Conservation (phyloP, 1,284 basidiomycete genomes). For the Sphaerobolus stellatus region DNA sequence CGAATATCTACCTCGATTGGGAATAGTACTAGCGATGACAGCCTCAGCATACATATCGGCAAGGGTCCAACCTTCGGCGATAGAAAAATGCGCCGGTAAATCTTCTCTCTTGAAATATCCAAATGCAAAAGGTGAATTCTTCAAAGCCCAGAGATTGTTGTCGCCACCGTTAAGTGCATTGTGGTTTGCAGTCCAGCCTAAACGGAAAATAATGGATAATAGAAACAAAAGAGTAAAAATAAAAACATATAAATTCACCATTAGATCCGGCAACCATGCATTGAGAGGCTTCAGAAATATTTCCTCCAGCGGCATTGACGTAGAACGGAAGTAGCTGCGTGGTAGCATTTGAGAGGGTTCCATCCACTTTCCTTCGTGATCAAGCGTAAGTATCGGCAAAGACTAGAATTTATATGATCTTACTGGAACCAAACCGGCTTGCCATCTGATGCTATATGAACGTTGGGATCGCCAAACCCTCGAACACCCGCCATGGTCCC, state of each 20-base stretch:
- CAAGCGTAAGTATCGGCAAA: background rate
- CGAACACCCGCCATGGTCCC: constrained; percentile 23
- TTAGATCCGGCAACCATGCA: constrained; percentile 26
- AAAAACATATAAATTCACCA: constrained; percentile 16
- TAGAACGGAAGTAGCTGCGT: constrained; percentile 22
- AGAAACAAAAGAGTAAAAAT: no score
- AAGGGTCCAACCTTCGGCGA: constrained; percentile 24
- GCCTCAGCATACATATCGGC: constrained; percentile 25
- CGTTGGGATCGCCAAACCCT: constrained; percentile 27
- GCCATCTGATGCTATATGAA: constrained; percentile 22
- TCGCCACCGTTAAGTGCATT: constrained; percentile 21
- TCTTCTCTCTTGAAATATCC: constrained; percentile 25
- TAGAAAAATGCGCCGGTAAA: constrained; percentile 22
- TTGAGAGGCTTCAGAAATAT: constrained; percentile 19
- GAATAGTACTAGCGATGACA: no score
- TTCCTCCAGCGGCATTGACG: constrained; percentile 23
- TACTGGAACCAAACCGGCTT: constrained; percentile 19
- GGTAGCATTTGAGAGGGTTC: constrained; percentile 6
- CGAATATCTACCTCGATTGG: no score
- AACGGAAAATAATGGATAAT: background rate
- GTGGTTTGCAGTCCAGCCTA: constrained; percentile 20
- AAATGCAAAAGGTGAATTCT: constrained; percentile 23
- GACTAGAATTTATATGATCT: background rate
- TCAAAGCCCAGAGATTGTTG: constrained; percentile 24
- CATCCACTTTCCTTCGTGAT: background rate